Percentiles rank a stretch among this genome's conserved stretches.
phyloP scores from a whole-genome alignment of 495 filamentous ascomycete genomes.

The Daldinia childiae region DNA sequence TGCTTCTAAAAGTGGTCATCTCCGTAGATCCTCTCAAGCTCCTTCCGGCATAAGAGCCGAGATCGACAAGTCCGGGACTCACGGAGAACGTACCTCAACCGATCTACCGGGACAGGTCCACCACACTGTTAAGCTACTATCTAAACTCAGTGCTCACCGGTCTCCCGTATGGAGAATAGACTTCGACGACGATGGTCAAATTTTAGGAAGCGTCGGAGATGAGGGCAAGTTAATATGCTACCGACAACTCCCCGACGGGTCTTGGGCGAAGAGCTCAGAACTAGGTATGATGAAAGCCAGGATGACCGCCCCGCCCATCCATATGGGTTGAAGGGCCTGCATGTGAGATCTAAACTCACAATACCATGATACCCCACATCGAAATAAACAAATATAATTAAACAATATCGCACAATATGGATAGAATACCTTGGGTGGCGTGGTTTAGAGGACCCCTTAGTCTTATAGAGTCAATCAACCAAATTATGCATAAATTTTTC shows the following conservation, averaged over 20 bases:
- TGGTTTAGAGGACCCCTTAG: neutral
- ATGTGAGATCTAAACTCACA: neutral
- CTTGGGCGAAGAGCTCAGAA: constrained; percentile 65
- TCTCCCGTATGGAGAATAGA: constrained; percentile 68
- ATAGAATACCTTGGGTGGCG: neutral
- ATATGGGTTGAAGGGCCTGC: constrained; percentile 7
- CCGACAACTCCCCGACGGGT: constrained; percentile 61
- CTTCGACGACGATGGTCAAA: constrained; percentile 69
- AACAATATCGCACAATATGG: neutral
- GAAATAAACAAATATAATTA: neutral
- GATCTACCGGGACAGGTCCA: constrained; percentile 56
- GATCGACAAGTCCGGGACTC: constrained; percentile 61
- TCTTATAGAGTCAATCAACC: neutral
- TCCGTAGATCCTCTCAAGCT: constrained; percentile 40
- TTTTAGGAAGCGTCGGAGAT: constrained; percentile 67
- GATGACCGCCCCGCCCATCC: constrained; percentile 50
- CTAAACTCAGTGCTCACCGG: constrained; percentile 62
- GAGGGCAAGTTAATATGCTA: constrained; percentile 69
- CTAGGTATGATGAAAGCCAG: constrained; percentile 62
- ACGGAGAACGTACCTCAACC: constrained; percentile 45
- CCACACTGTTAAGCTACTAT: constrained; percentile 59
- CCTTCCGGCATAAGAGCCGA: constrained; percentile 68
- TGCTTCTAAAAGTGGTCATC: constrained; percentile 27
- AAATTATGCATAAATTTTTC: neutral
- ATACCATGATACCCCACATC: neutral